Evolutionary conservation across 1,284 basidiomycete species (phyloP).

Genomic region (Caloboletus inedulis): DNA sequence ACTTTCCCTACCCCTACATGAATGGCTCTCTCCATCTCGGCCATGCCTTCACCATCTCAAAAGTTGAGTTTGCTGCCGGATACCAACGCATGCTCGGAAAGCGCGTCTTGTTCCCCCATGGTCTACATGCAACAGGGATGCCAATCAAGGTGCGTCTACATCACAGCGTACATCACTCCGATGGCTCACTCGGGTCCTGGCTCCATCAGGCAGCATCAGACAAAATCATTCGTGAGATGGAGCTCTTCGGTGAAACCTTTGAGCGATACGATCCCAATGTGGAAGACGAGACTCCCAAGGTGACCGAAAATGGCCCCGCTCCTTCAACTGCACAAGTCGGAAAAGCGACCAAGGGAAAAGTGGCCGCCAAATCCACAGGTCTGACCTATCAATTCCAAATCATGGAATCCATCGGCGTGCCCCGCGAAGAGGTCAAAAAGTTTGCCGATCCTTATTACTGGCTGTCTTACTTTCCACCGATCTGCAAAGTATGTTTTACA

Average conservation of each 20-base stretch:
- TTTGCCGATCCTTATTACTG: conserved; percentile 94
- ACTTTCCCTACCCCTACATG: conserved; percentile 97
- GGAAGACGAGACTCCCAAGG: conserved; percentile 47
- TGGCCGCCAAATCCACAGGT: conserved; percentile 91
- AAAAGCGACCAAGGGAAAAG: conserved; percentile 97
- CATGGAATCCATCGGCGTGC: conserved; percentile 91
- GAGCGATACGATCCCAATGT: conserved; percentile 60
- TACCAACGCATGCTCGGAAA: conserved; percentile 97
- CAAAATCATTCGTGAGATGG: conserved; percentile 97
- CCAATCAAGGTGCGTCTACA: conserved; percentile 84
- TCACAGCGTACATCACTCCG: background rate
- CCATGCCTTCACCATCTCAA: conserved; percentile 98
- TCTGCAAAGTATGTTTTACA: conserved; percentile 66
- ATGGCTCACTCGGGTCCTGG: background rate
- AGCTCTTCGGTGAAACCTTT: conserved; percentile 92
- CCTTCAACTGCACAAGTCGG: conserved; percentile 49
- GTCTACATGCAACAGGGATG: conserved; percentile 97
- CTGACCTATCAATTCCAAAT: conserved; percentile 99
- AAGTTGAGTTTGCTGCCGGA: conserved; percentile 96
- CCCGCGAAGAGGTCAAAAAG: conserved; percentile 87
- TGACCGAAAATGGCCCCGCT: conserved; percentile 34
- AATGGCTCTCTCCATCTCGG: conserved; percentile 97
- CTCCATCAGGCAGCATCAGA: conserved; percentile 79
- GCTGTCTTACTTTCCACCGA: conserved; percentile 95
- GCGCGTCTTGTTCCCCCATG: conserved; percentile 92